phyloP scores from a whole-genome alignment of 164 flowering plant genomes.

The Nymphaea thermarum region DNA sequence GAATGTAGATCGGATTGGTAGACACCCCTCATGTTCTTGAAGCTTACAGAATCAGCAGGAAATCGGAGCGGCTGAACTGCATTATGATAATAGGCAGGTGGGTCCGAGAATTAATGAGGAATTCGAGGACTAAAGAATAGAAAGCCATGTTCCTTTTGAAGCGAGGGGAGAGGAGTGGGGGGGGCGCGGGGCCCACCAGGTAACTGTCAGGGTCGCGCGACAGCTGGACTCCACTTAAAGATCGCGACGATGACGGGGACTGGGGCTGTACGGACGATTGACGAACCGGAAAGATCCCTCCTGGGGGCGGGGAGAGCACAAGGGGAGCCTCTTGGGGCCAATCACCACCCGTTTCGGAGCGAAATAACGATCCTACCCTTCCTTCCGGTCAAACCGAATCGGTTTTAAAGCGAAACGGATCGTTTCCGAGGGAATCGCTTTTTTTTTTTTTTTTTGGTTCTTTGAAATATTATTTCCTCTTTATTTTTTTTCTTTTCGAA shows the following conservation, averaged over 20 bases:
- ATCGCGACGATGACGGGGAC: background rate
- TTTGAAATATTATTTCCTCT: no score
- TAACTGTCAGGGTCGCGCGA: background rate
- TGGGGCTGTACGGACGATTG: background rate
- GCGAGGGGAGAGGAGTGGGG: background rate
- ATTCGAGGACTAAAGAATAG: background rate
- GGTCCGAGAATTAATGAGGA: background rate
- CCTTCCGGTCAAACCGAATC: background rate
- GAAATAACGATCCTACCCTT: background rate
- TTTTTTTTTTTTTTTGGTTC: no score
- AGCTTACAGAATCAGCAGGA: no score
- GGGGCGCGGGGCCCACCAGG: background rate
- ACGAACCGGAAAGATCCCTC: background rate
- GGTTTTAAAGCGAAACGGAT: background rate
- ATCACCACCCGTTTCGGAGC: no score
- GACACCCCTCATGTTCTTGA: no score
- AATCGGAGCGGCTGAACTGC: background rate
- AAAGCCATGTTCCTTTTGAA: background rate
- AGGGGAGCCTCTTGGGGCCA: no score
- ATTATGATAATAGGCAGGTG: background rate
- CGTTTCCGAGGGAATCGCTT: background rate
- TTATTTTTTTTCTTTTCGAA: no score
- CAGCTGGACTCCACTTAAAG: background rate
- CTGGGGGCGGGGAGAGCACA: no score
- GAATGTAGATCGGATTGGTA: no score